phyloP scores from a whole-genome alignment of 441 rosid genomes.

The Raphanus hybrid region DNA sequence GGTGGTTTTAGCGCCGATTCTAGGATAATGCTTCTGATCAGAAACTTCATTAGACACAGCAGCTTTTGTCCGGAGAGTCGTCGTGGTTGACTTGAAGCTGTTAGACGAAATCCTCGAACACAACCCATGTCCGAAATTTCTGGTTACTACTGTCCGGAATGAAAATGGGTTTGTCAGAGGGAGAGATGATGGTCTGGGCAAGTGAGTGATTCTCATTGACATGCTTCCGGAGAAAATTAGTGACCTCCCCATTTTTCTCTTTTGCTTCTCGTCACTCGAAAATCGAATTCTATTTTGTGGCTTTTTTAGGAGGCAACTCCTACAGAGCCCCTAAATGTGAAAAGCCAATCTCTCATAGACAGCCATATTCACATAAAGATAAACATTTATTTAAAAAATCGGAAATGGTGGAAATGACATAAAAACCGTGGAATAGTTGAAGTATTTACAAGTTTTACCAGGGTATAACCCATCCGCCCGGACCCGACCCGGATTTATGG shows the following conservation, averaged over 20 bases:
- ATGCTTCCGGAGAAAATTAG: conserved; percentile 52
- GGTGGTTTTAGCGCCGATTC: conserved; percentile 66
- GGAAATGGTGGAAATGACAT: no score
- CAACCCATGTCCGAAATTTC: conserved; percentile 34
- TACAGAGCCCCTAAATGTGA: no score
- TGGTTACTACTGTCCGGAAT: conserved; percentile 13
- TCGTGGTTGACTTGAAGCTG: conserved; percentile 15
- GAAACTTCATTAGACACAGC: conserved; percentile 51
- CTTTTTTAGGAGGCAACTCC: no score
- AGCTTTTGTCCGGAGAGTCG: conserved; percentile 49
- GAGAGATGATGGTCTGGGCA: conserved; percentile 46
- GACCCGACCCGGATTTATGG: no score
- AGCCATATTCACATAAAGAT: no score
- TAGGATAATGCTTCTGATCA: conserved; percentile 53
- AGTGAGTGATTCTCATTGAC: conserved; percentile 45
- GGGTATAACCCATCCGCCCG: no score
- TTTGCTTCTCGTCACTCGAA: background rate
- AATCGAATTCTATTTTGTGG: no score
- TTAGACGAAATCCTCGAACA: conserved; percentile 34
- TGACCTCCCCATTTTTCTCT: conserved; percentile 47
- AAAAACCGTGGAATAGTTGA: no score
- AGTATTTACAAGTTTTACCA: no score
- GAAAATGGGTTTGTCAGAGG: conserved; percentile 37
- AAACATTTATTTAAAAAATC: no score
- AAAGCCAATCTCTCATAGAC: no score